Evolutionary conservation across 1,284 basidiomycete species (phyloP).

Genomic region (Rhodotorula sp.): DNA sequence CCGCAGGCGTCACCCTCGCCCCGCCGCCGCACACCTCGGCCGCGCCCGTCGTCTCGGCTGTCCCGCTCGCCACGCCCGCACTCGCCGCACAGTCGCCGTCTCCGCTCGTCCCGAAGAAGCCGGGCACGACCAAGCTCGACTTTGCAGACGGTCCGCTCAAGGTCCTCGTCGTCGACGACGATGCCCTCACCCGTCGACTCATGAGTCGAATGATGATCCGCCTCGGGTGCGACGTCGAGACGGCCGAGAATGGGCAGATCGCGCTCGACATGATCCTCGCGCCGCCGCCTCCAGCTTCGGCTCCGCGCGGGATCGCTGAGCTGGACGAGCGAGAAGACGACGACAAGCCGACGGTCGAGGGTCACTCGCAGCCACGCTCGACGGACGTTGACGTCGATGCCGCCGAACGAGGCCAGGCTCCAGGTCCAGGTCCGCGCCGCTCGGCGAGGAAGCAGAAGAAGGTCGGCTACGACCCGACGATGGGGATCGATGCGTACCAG

Average conservation of each 20-base stretch:
- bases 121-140: slow-evolving; percentile 15
- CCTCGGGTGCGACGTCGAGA: slow-evolving; percentile 70
- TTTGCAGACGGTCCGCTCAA: slow-evolving; percentile 45
- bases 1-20: slow-evolving; percentile 15
- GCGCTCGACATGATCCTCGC: slow-evolving; percentile 71
- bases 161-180: slow-evolving; percentile 53
- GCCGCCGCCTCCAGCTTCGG: slow-evolving; percentile 1
- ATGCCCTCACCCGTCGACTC: slow-evolving; percentile 70
- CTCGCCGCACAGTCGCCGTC: background rate
- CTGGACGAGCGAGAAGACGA: background rate
- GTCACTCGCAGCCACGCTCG: background rate
- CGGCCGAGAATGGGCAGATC: slow-evolving; percentile 81
- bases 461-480: slow-evolving; percentile 12
- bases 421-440: background rate
- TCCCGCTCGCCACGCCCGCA: background rate
- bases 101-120: background rate
- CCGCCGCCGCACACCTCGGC: background rate
- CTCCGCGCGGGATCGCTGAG: background rate
- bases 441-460: background rate
- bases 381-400: background rate
- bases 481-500: slow-evolving; percentile 23
- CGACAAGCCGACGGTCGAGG: too few species aligned
- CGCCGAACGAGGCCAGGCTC: slow-evolving; percentile 9
- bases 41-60: slow-evolving; percentile 5
- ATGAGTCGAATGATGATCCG: slow-evolving; percentile 77